A percentile compares a stretch with the other conserved stretches of the same genome.
Evolutionary conservation across 768 basidiomycete species (phyloP).

Genomic region (Tulasnella sp.): DNA sequence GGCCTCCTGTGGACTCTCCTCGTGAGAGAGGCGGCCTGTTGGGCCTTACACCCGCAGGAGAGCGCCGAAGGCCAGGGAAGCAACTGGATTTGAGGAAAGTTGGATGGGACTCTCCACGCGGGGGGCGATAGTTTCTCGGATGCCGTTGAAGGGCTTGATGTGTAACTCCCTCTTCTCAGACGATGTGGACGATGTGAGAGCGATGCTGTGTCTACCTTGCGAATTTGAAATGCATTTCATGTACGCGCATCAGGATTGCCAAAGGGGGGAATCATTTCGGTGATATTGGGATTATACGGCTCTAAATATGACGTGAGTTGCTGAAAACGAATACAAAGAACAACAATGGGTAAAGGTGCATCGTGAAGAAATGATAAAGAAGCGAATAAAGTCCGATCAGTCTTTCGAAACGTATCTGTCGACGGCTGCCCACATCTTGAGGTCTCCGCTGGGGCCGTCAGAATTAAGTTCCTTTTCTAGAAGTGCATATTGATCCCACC

Average conservation of each 20-base stretch:
- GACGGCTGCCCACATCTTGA: not conserved
- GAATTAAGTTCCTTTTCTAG: slow-evolving; percentile 27
- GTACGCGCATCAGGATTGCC: not conserved
- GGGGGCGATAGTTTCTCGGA: not conserved
- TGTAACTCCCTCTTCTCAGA: not conserved
- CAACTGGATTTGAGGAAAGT: slow-evolving; percentile 35
- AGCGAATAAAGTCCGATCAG: slow-evolving; percentile 21
- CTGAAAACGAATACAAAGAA: not conserved
- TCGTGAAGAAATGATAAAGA: not conserved
- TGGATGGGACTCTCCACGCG: slow-evolving; percentile 33
- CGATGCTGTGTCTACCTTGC: not conserved
- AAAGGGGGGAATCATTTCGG: not conserved
- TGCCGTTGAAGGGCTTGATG: not conserved
- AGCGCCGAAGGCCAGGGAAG: slow-evolving; percentile 27
- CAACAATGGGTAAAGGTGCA: not conserved
- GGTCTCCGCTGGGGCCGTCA: slow-evolving; percentile 7
- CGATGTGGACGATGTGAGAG: not conserved
- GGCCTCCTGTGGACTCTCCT: slow-evolving; percentile 6
- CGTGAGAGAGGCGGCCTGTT: not conserved
- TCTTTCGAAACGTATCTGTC: slow-evolving; percentile 27
- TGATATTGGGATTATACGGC: not conserved
- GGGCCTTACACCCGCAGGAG: not conserved
- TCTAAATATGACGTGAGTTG: not conserved
- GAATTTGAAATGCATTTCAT: not conserved
- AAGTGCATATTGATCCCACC: slow-evolving; percentile 29